Evolutionary conservation across 2,329 filamentous ascomycete genomes (phyloP).

Genomic region (Scytalidium sp.): DNA sequence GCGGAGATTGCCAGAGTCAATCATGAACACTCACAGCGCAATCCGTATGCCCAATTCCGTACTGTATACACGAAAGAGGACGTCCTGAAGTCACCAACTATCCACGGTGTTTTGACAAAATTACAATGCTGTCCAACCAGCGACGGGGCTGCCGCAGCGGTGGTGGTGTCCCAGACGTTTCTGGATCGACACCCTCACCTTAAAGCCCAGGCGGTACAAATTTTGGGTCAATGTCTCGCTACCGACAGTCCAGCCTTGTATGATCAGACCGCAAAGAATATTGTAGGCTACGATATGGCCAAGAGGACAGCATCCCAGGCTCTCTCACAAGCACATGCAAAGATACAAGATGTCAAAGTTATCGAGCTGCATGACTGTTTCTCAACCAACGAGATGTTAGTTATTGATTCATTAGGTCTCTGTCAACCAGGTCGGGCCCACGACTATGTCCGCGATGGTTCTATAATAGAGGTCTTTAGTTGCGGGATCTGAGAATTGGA

Average conservation of each 20-base stretch:
- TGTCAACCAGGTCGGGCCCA: conserved; percentile 79
- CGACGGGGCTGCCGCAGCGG: conserved; percentile 84
- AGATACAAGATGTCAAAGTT: conserved; percentile 70
- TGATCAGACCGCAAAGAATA: conserved; percentile 76
- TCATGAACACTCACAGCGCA: conserved; percentile 85
- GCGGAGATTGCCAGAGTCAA: conserved; percentile 92
- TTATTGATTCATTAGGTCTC: conserved; percentile 82
- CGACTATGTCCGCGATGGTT: conserved; percentile 80
- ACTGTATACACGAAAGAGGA: conserved; percentile 87
- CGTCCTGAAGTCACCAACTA: conserved; percentile 70
- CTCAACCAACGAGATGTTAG: conserved; percentile 89
- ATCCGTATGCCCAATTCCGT: conserved; percentile 98
- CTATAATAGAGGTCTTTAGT: conserved; percentile 96
- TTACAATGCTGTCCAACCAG: conserved; percentile 98
- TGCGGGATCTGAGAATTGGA: too few relatives aligned
- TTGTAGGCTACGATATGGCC: conserved; percentile 87
- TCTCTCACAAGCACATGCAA: conserved; percentile 69
- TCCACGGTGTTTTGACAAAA: conserved; percentile 87
- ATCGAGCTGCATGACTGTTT: conserved; percentile 98
- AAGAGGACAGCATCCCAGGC: conserved; percentile 66
- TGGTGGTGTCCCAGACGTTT: conserved; percentile 87
- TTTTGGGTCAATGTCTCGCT: conserved; percentile 84
- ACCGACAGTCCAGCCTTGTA: conserved; percentile 84
- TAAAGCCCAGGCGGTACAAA: conserved; percentile 76
- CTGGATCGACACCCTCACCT: conserved; percentile 81